A percentile compares a stretch with the other conserved stretches of the same genome.
These are phyloP conservation scores for Claviceps cyperi DNA, from an alignment of 2,329 filamentous ascomycete genomes.

Conservation along the genomic window DNA sequence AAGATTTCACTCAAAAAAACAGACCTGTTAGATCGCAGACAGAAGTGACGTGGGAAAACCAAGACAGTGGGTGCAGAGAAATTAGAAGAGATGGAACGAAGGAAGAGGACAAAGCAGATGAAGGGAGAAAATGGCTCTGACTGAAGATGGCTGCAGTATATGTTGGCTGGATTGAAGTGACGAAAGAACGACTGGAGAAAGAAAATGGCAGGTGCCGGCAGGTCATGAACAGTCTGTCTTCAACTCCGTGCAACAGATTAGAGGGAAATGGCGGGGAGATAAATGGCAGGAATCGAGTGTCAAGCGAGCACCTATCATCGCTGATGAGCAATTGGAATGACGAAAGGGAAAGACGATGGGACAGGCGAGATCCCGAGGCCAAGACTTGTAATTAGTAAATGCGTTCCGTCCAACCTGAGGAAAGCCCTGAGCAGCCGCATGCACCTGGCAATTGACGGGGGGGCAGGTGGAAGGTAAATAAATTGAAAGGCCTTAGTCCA, in stretches of 20 bases:
- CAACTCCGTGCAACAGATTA: slow-evolving; percentile 6
- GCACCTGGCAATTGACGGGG: slow-evolving; percentile 1
- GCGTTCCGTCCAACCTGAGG: background rate
- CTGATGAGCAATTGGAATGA: background rate
- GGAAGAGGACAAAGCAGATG: slow-evolving; percentile 7
- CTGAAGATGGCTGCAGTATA: slow-evolving; percentile 5
- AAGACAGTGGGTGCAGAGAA: slow-evolving; percentile 8
- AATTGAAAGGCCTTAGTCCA: background rate
- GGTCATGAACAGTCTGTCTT: slow-evolving; percentile 10
- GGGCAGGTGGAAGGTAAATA: slow-evolving; percentile 3
- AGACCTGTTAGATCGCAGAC: slow-evolving; percentile 16
- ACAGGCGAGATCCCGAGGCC: slow-evolving; percentile 3
- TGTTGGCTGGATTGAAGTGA: background rate
- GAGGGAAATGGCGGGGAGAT: slow-evolving; percentile 10
- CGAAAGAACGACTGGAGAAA: slow-evolving; percentile 5
- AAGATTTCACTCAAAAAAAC: slow-evolving; percentile 15
- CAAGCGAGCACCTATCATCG: slow-evolving; percentile 5
- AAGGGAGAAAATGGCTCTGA: slow-evolving; percentile 2
- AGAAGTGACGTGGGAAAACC: slow-evolving; percentile 12
- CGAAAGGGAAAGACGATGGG: slow-evolving; percentile 5
- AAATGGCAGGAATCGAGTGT: slow-evolving; percentile 12
- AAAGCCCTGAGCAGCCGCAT: slow-evolving; percentile 5
- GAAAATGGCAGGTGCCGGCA: slow-evolving; percentile 13
- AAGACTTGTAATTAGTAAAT: background rate
- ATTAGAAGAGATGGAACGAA: slow-evolving; percentile 8